A percentile compares a stretch with the other conserved stretches of the same genome.
Evolutionary conservation across 2,329 filamentous ascomycete species (phyloP).

Genomic region (Metarhizium sp.): DNA sequence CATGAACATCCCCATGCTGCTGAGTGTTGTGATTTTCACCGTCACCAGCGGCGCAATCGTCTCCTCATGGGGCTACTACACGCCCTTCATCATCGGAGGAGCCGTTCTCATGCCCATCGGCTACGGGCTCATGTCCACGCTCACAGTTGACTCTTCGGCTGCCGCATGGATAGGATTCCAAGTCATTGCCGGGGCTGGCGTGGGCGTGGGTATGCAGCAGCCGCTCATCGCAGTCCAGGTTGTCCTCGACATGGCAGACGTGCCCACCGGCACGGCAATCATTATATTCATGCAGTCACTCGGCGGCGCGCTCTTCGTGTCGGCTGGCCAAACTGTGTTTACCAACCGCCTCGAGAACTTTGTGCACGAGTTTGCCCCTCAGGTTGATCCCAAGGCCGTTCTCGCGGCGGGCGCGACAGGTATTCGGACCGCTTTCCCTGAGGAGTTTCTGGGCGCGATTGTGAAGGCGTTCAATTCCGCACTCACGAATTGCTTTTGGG

Average conservation of each 20-base stretch:
- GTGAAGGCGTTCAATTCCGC: conserved; percentile 34
- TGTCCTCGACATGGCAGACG: conserved; percentile 17
- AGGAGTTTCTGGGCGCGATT: conserved; percentile 22
- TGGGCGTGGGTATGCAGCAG: conserved; percentile 29
- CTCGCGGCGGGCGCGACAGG: conserved; percentile 27
- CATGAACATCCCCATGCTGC: conserved; percentile 29
- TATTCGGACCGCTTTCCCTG: conserved; percentile 19
- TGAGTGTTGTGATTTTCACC: conserved; percentile 24
- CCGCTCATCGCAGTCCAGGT: conserved; percentile 29
- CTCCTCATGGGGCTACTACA: conserved; percentile 33
- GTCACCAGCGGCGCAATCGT: conserved; percentile 20
- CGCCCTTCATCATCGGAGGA: conserved; percentile 30
- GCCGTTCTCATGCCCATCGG: conserved; percentile 25
- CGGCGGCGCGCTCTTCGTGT: conserved; percentile 36
- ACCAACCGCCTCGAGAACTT: conserved; percentile 34
- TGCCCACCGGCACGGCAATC: conserved; percentile 12
- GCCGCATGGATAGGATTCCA: conserved; percentile 36
- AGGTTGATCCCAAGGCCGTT: conserved; percentile 22
- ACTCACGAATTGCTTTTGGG: conserved; percentile 31
- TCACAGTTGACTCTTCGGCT: conserved; percentile 22
- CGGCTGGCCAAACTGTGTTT: conserved; percentile 39
- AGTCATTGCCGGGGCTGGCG: conserved; percentile 27
- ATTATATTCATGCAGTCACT: conserved; percentile 25
- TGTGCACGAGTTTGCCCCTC: conserved; percentile 25
- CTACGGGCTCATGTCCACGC: conserved; percentile 32